Base-by-base conservation (phyloP, 768 basidiomycete genomes). In the Leucocoprinus leucothites region DNA sequence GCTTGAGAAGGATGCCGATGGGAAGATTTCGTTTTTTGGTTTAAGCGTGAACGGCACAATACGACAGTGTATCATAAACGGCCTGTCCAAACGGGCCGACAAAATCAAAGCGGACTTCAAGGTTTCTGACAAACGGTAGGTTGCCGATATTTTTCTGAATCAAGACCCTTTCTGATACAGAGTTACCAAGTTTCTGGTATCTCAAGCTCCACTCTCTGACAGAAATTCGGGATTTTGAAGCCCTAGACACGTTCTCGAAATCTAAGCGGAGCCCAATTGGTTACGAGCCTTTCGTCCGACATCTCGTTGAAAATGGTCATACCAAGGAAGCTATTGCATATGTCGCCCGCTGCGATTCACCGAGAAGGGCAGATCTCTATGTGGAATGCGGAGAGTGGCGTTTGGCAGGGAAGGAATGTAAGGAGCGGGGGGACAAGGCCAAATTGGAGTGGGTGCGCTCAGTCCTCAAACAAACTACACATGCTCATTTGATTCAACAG, bases 191-290 rank as follows among this genome's bases (percentile, higher is more conserved):
- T 46, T 98, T 93, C 71, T 98, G 94, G 94, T 89, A 93, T 71
- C 65, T 93, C 60, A 98, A 97, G 67, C 69, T 99, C 3, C 82
- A 91, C 51, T 89, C 94, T 0, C 70, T 98, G 53, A 87, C 87
- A 9, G 77, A 80, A n/a, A 74, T 81, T 19, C 78, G 84, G 56
- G 93, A 97, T 68, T 98, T 94, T 68, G 90, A 94, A 31, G 85
- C 80, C 1, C 77, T 98, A 13, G 94, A 98, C 46, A 66, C 79
- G 0, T 96, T 99, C 66, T 84, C 94, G 1, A 89, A 86, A 61
- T 89, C 87, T 34, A 94, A 84, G 70, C 82, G 92, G 61, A 93
- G 89, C 68, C 95, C 96, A 3, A 98, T 98, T 56, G 96, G 97
- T 1, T 98, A 96, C 64, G 95, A 98, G 65, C 80, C 88, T 0